phyloP scores from a whole-genome alignment of 2,329 filamentous ascomycete genomes.

The Bretziella fagacearum region DNA sequence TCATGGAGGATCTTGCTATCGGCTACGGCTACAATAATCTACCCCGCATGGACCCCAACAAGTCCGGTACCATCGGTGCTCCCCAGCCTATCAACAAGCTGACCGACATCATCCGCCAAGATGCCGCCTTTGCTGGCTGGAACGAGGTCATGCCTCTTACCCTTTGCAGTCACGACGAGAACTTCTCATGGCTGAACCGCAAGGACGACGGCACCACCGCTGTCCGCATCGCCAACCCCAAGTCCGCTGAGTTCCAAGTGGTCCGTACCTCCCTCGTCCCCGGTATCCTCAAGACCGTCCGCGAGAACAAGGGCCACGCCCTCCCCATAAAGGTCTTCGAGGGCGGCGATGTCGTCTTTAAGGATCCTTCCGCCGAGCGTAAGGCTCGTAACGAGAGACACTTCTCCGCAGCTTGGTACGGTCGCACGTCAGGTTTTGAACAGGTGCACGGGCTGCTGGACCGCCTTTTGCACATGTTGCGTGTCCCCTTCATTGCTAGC shows the following conservation, averaged over 20 bases:
- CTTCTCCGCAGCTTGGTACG: slow-evolving; percentile 91
- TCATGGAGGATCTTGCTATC: slow-evolving; percentile 97
- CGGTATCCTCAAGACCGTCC: slow-evolving; percentile 79
- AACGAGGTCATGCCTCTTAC: slow-evolving; percentile 91
- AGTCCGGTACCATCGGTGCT: slow-evolving; percentile 70
- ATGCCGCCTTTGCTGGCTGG: slow-evolving; percentile 91
- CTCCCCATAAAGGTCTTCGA: slow-evolving; percentile 90
- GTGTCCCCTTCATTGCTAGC: slow-evolving; percentile 58
- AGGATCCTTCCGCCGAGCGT: slow-evolving; percentile 65
- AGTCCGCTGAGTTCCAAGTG: slow-evolving; percentile 84
- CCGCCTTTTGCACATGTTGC: slow-evolving; percentile 81
- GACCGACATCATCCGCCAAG: slow-evolving; percentile 71
- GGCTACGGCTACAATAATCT: slow-evolving; percentile 97
- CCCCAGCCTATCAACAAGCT: slow-evolving; percentile 90
- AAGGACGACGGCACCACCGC: slow-evolving; percentile 71
- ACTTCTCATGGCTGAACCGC: slow-evolving; percentile 88
- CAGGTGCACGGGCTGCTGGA: slow-evolving; percentile 88
- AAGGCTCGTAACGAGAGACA: slow-evolving; percentile 85
- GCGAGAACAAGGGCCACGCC: slow-evolving; percentile 78
- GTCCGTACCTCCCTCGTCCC: slow-evolving; percentile 76
- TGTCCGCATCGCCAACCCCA: slow-evolving; percentile 76
- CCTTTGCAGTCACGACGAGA: slow-evolving; percentile 94
- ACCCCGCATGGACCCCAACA: slow-evolving; percentile 70
- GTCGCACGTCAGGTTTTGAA: slow-evolving; percentile 88
- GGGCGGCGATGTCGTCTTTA: slow-evolving; percentile 79